Percentiles rank a stretch among this genome's conserved stretches.
These are phyloP conservation scores for Butyriboletus loyo DNA, from an alignment of 768 basidiomycete species.

Conservation along the genomic window DNA sequence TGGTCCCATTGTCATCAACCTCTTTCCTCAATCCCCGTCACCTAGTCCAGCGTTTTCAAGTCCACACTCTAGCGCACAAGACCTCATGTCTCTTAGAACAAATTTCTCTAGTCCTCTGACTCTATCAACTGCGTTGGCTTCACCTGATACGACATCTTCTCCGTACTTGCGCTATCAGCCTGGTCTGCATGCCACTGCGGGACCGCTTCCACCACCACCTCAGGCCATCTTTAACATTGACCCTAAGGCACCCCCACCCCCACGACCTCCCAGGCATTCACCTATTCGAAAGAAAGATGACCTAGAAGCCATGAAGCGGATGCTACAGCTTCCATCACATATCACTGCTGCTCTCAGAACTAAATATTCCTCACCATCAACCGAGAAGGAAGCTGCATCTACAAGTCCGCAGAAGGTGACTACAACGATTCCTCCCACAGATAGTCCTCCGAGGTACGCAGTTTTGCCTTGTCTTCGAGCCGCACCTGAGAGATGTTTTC, in stretches of 20 bases:
- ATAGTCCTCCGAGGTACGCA: constrained; percentile 20
- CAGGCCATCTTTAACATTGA: constrained; percentile 51
- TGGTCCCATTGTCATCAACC: constrained; percentile 55
- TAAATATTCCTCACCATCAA: constrained; percentile 18
- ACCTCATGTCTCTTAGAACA: constrained; percentile 28
- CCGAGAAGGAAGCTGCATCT: constrained; percentile 21
- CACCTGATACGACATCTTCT: constrained; percentile 29
- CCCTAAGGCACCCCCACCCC: constrained; percentile 47
- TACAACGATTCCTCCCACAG: neutral
- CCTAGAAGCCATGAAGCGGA: constrained; percentile 56
- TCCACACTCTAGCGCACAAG: constrained; percentile 26
- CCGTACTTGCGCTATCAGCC: constrained; percentile 62
- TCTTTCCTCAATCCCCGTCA: constrained; percentile 36
- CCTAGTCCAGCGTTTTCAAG: constrained; percentile 28
- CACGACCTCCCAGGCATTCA: constrained; percentile 61
- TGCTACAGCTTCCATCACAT: constrained; percentile 55
- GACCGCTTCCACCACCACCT: constrained; percentile 71
- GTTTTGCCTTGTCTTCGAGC: neutral
- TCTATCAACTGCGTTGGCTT: constrained; percentile 27
- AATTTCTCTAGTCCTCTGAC: constrained; percentile 23
- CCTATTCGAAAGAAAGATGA: constrained; percentile 49
- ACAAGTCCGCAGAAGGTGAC: constrained; percentile 28
- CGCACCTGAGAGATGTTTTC: neutral
- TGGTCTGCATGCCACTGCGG: constrained; percentile 67
- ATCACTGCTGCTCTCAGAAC: constrained; percentile 43